Conservation (phyloP, 768 basidiomycete genomes). For the Leccinum uliginosum region DNA sequence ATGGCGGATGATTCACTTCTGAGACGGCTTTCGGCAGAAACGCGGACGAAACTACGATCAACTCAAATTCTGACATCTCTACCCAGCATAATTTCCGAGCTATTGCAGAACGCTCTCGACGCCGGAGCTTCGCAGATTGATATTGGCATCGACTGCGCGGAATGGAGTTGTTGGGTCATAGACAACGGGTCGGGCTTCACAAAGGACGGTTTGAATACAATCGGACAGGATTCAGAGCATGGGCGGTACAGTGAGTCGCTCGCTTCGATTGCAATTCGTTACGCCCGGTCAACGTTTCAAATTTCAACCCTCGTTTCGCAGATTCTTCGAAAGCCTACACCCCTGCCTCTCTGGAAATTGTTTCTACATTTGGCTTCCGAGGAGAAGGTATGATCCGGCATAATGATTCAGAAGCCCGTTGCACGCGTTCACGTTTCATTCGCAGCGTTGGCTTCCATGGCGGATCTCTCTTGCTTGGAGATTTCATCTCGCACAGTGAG, state of each 20-base stretch:
- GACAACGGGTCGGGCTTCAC: slow-evolving; percentile 83
- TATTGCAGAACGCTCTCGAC: slow-evolving; percentile 88
- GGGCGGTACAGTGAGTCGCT: slow-evolving; percentile 66
- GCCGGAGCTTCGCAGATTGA: slow-evolving; percentile 67
- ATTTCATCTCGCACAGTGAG: slow-evolving; percentile 69
- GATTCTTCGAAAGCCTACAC: slow-evolving; percentile 72
- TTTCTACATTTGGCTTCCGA: slow-evolving; percentile 82
- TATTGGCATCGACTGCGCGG: slow-evolving; percentile 65
- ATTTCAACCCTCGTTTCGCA: slow-evolving; percentile 25
- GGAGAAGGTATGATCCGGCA: slow-evolving; percentile 70
- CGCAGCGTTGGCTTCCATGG: slow-evolving; percentile 79
- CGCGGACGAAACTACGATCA: slow-evolving; percentile 72
- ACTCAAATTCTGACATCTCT: slow-evolving; percentile 81
- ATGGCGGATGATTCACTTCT: slow-evolving; percentile 21
- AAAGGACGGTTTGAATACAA: slow-evolving; percentile 49
- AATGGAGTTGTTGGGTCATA: slow-evolving; percentile 81
- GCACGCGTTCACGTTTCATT: slow-evolving; percentile 5
- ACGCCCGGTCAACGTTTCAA: neutral
- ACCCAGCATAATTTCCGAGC: slow-evolving; percentile 74
- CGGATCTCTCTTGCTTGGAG: slow-evolving; percentile 75
- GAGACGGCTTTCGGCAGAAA: slow-evolving; percentile 52
- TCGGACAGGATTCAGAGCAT: slow-evolving; percentile 48
- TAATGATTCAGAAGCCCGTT: slow-evolving; percentile 3
- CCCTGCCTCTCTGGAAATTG: slow-evolving; percentile 42
- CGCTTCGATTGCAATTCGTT: neutral